These are phyloP conservation scores for Neonectria punicea DNA, from an alignment of 2,329 filamentous ascomycete species.

Conservation along the genomic window DNA sequence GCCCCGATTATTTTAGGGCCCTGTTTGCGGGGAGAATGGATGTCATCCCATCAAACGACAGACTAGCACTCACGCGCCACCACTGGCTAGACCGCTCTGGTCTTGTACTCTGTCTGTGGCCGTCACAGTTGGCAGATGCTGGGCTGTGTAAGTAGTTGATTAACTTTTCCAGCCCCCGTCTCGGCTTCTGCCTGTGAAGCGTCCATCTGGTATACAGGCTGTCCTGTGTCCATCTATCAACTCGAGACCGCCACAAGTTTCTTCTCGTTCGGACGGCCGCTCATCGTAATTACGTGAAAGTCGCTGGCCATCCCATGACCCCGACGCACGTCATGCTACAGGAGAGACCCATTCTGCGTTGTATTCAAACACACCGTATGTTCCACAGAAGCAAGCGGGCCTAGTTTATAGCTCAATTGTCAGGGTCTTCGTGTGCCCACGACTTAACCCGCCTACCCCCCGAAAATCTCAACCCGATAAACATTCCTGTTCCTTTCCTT, in stretches of 20 bases:
- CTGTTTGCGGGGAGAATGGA: conserved; percentile 31
- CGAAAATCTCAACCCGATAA: no score
- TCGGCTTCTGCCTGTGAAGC: neutral
- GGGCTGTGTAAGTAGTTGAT: neutral
- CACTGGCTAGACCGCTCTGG: conserved; percentile 8
- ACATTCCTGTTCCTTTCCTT: no score
- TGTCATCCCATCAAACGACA: conserved; percentile 31
- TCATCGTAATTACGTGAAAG: neutral
- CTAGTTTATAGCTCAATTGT: neutral
- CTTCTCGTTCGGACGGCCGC: neutral
- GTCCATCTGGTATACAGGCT: neutral
- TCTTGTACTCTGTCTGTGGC: neutral
- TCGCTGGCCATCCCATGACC: neutral
- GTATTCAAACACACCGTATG: conserved; percentile 25
- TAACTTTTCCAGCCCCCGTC: neutral
- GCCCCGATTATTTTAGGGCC: conserved; percentile 43
- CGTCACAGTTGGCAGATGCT: neutral
- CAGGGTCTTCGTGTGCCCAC: neutral
- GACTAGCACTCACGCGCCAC: conserved; percentile 22
- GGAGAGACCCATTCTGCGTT: conserved; percentile 6
- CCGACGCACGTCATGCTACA: conserved; percentile 19
- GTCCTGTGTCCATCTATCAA: conserved; percentile 8
- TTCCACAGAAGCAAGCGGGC: conserved; percentile 5
- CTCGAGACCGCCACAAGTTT: conserved; percentile 2
- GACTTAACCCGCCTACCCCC: neutral